Evolutionary conservation across 1,284 basidiomycete genomes (phyloP), one percentile per base, ranked within the genome.

Genomic region (Leccinum solheimii): DNA sequence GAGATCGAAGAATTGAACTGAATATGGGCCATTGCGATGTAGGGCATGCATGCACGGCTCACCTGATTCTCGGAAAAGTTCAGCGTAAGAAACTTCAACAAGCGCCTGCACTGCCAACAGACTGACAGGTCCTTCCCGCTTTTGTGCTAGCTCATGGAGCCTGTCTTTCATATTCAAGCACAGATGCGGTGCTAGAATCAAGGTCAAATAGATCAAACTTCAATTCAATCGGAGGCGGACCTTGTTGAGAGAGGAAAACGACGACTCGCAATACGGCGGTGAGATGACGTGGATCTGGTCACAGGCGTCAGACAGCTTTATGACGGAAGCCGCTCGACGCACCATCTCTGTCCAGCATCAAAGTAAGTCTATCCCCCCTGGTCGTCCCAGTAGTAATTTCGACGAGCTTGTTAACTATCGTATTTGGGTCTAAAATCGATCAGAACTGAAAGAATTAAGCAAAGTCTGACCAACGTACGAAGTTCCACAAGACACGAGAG

Each of bases 41-140:
- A 21, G 11, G 16, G 8, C 11, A 23, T 32, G 38, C 27, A 49
- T 21, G 34, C 3, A 23, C 4, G 21, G 16, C 63, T 65, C 43
- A 64, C 63, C 56, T 55, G 63, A 56, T 48, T 62, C 63, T 38
- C 58, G 63, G 19, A 40, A 19, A 16, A 58, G 43, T 58, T 65
- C 63, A 8, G 56, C 54, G 9, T 48, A 56, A 9, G 63, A 65
- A 40, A 64, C 50, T 19, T 65, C 63, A 36, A 64, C 63, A 1
- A 64, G 59, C 13, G 57, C 64, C 14, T 65, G 63, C 34, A 65
- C 64, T 16, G 63, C 64, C 30, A 58, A 53, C 36, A 65, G 32
- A 45, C 59, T 59, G n/a, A 59, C 54, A 13, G 63, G 55, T 2
- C 64, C 64, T 23, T 57, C 53, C 45, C 53, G 48, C 11, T 30